Evolutionary conservation across 208 protist species (phyloP), one percentile per base, ranked within the genome.

Genomic region (Leishmania tarentolae): DNA sequence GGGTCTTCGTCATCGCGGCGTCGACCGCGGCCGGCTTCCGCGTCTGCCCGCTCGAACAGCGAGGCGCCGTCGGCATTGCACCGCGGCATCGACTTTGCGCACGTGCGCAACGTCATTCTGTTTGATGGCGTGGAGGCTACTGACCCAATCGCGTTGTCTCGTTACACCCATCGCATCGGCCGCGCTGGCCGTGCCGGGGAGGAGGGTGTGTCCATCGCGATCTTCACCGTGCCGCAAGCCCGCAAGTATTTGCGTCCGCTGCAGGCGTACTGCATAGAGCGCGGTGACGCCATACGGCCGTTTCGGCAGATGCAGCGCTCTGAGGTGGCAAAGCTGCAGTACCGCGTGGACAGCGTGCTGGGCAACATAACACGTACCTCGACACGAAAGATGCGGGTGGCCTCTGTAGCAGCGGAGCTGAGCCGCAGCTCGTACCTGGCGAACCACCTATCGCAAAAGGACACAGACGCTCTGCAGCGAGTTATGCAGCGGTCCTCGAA

Each of bases 151-250:
- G 88, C 85, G 50, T 84, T 97, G 46, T 94, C 96, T 31, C 91
- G 91, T 40, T 99, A 99, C 91, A 95, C 98, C 31, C 99, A 99
- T 85, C 94, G 98, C 63, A 92, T 99, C 52, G 99, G 99, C 66
- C 95, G 98, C 44, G 98, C 97, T 2, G 98, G 91, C 11, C 92
- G 98, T 53, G 98, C 92, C 6, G 93, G 94, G 0, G 89, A 97
- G 74, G 87, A 91, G 66, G 98, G 98, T 35, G 86, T 98, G 75
- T 93, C 97, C 17, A 95, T 99, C 61, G 94, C 95, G 21, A 86
- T 99, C 66, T 90, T 98, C 68, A 89, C 89, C 11, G 78, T 95
- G 1, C 87, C 91, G 13, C 92, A 98, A 85, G 89, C 93, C 15
- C 81, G 86, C 44, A 90, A 88, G 73, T 85, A 93, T 74, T 85